A percentile compares a stretch with the other conserved stretches of the same genome.
Conservation (phyloP, 305 asterid genomes). For the Fraxinus baroniana region DNA sequence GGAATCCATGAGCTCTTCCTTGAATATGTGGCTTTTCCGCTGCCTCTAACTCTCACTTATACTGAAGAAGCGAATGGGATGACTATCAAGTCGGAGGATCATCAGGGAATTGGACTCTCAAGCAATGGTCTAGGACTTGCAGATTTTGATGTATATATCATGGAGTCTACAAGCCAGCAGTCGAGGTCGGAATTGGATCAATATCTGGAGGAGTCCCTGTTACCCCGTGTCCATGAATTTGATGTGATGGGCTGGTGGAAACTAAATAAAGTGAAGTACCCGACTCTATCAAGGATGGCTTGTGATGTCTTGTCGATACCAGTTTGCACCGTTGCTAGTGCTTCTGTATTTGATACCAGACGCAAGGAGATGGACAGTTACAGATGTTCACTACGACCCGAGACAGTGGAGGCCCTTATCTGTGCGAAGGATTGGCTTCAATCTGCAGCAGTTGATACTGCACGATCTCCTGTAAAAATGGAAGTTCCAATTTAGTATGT, state of each 20-base stretch:
- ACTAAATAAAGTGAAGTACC: constrained; percentile 46
- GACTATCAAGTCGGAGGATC: neutral
- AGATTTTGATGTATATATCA: constrained; percentile 47
- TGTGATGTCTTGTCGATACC: constrained; percentile 50
- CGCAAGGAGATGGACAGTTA: constrained; percentile 48
- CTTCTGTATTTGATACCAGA: constrained; percentile 38
- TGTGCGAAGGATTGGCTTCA: constrained; percentile 56
- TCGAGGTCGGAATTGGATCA: constrained; percentile 49
- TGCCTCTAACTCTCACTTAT: neutral
- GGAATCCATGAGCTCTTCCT: constrained; percentile 86
- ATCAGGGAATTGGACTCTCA: constrained; percentile 12
- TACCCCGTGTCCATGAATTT: constrained; percentile 50
- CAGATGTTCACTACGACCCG: constrained; percentile 50
- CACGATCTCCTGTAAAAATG: constrained; percentile 33
- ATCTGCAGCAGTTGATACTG: constrained; percentile 23
- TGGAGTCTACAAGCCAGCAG: constrained; percentile 42
- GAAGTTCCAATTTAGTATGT: constrained; percentile 40
- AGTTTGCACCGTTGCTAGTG: constrained; percentile 32
- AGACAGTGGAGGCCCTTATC: constrained; percentile 52
- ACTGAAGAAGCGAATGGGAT: constrained; percentile 4
- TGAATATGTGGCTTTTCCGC: constrained; percentile 30
- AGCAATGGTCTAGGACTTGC: constrained; percentile 34
- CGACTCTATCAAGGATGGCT: constrained; percentile 55
- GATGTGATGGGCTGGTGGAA: constrained; percentile 59
- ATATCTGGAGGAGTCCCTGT: constrained; percentile 51